Conservation (phyloP, 2,329 filamentous ascomycete genomes). For the Magnaporthiopsis rhizophila region DNA sequence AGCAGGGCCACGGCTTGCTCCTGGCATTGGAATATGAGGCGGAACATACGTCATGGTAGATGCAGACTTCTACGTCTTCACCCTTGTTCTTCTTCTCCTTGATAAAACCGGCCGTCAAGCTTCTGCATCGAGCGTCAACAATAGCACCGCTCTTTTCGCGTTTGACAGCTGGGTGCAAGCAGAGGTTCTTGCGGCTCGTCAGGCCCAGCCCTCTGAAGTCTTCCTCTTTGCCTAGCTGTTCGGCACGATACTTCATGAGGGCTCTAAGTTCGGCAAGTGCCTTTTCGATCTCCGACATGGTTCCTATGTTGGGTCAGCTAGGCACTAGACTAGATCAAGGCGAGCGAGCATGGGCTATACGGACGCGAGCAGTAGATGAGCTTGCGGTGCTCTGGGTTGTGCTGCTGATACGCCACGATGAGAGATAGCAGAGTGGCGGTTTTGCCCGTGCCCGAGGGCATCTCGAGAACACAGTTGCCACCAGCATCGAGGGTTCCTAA, state of each 20-base stretch:
- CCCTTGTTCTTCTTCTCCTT: conserved; percentile 96
- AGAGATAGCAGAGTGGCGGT: conserved; percentile 91
- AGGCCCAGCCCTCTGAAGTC: conserved; percentile 88
- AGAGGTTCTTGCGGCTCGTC: conserved; percentile 95
- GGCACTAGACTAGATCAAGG: neutral
- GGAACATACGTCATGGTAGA: conserved; percentile 76
- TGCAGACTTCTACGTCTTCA: conserved; percentile 87
- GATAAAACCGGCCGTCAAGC: conserved; percentile 91
- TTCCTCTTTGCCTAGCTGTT: conserved; percentile 83
- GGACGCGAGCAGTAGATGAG: conserved; percentile 94
- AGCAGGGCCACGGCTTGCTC: neutral
- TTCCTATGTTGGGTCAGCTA: conserved; percentile 39
- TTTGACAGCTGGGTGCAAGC: conserved; percentile 91
- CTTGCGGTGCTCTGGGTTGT: conserved; percentile 87
- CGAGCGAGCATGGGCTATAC: conserved; percentile 7
- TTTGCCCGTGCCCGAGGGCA: conserved; percentile 98
- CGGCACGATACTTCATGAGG: conserved; percentile 87
- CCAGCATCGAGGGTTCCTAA: conserved; percentile 77
- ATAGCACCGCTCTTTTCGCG: conserved; percentile 90
- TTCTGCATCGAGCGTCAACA: conserved; percentile 92
- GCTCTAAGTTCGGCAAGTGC: conserved; percentile 84
- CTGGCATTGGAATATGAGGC: neutral
- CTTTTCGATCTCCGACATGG: conserved; percentile 99
- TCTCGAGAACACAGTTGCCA: conserved; percentile 94
- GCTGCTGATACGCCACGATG: conserved; percentile 93